A percentile compares a stretch with the other conserved stretches of the same genome.
These are phyloP conservation scores for Moelleriella libera DNA, from an alignment of 2,329 filamentous ascomycete genomes.

Conservation along the genomic window DNA sequence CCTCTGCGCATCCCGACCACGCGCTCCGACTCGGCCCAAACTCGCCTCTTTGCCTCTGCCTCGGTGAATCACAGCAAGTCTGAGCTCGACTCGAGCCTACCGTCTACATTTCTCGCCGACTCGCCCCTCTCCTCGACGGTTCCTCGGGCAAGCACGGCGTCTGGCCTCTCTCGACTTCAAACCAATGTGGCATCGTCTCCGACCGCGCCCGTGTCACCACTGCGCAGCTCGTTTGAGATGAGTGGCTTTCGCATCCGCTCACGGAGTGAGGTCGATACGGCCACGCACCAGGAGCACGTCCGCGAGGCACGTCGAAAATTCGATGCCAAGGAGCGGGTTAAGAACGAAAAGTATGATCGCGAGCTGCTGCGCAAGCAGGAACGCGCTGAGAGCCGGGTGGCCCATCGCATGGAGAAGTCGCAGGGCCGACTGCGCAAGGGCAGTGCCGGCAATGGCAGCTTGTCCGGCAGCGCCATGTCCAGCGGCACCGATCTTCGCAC, in stretches of 20 bases:
- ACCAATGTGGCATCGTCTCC: constrained; percentile 13
- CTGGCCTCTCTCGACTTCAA: constrained; percentile 11
- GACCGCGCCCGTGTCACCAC: constrained; percentile 28
- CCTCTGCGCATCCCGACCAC: constrained; percentile 11
- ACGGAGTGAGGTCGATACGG: constrained; percentile 44
- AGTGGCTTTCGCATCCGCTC: constrained; percentile 44
- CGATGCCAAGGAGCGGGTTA: constrained; percentile 44
- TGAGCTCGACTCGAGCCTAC: constrained; percentile 25
- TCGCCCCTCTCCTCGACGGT: constrained; percentile 18
- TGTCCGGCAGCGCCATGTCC: constrained; percentile 17
- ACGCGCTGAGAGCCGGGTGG: constrained; percentile 42
- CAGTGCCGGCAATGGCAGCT: constrained; percentile 14
- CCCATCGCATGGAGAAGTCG: constrained; percentile 33
- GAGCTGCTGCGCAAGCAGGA: constrained; percentile 44
- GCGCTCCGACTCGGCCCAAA: constrained; percentile 14
- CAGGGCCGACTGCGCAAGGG: constrained; percentile 26
- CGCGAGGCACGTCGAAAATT: constrained; percentile 48
- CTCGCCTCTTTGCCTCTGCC: constrained; percentile 23
- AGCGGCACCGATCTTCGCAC: constrained; percentile 14
- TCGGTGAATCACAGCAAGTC: constrained; percentile 28
- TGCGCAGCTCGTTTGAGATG: constrained; percentile 45
- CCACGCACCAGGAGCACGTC: constrained; percentile 40
- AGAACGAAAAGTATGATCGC: constrained; percentile 48
- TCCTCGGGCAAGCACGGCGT: constrained; percentile 5
- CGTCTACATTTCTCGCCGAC: constrained; percentile 15